Evolutionary conservation across 2,329 filamentous ascomycete genomes (phyloP), one percentile per base, ranked within the genome.

Genomic region (Emydomyces testavorans): DNA sequence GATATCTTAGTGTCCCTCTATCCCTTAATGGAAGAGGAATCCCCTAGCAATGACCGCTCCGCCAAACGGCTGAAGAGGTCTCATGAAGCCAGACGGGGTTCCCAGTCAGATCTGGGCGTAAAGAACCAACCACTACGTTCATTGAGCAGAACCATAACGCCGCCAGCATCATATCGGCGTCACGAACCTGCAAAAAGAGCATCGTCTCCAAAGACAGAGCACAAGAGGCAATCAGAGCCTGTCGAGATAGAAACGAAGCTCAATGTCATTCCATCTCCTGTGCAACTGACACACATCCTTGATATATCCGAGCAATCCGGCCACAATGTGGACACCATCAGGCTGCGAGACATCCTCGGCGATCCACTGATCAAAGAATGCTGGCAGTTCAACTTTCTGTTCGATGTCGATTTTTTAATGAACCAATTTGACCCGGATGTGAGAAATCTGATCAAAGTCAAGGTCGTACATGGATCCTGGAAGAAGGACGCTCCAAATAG

Each of bases 321-420:
- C 0, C 67, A 74, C 52, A 92, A 93, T 65, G 65, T 70, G 20
- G 83, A 83, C 60, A 72, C 84, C 0, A 64, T 90, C 28, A 73
- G 71, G 1, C 68, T 92, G 7, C 66, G 68, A 3, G 82, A 86
- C 50, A 72, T 93, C 4, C 71, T 93, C 1, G 78, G 83, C 0
- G 79, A 88, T 60, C 83, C 84, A 0, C 70, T 87, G 52, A 85
- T 92, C 47, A 74, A 75, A 32, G 73, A 76, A 60, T 74, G 72
- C 49, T 77, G 74, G 74, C 67, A 75, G 37, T 77, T 77, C 56
- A 77, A 77, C 50, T 77, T 72, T 53, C 62, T 74, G 6, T 72
- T 74, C 55, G 70, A 77, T 57, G 58, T 82, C 20, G 73, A 79
- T 48, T 82, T 78, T 59, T 57, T 81, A 0, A 78, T 81, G 75